Evolutionary conservation across 2,329 filamentous ascomycete genomes (phyloP), one percentile per base, ranked within the genome.

Genomic region (Lachnellula cervina): DNA sequence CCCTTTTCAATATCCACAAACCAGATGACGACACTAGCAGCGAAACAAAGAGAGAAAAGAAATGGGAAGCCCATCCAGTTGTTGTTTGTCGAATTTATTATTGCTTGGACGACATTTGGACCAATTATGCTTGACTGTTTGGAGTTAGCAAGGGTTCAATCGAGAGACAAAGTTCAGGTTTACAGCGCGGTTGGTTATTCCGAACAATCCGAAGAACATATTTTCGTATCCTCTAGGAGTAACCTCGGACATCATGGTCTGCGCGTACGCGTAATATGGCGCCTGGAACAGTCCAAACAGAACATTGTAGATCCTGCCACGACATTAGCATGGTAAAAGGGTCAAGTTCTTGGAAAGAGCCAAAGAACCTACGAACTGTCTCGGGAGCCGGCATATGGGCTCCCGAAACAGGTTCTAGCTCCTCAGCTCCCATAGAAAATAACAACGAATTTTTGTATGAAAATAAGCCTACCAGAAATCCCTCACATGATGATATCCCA

Each of bases 31-130:
- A 74, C 67, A 62, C 71, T 73, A 0, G 73, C 72, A 5, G 62
- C 65, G 1, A 65, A 46, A 35, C 71, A 74, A 3, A 75, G 63
- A 1, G 71, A 64, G 52, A 74, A 74, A 1, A 75, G 59, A 44
- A 76, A 76, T 4, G 72, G 73, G 50, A 74, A 76, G 4, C 72
- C 72, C 68, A 73, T 73, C 72, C 72, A 74, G 35, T 72, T 73
- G 42, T 74, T 75, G 28, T 71, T 69, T 0, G 71, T 72, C 34
- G 65, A 51, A 49, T 75, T 74, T 50, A 75, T 73, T 25, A 75
- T 75, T 3, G 71, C 73, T 60, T 75, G 72, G 13, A 74, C 69
- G 32, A 75, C 72, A 44, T 74, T 74, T 11, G 72, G 73, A 0
- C 72, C 73, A 45, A 76, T 74, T 21, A 75, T 74, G 2, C 72